Evolutionary conservation across 805 yeast genomes (phyloP).

Genomic region (Yarrowia yakushimensis): DNA sequence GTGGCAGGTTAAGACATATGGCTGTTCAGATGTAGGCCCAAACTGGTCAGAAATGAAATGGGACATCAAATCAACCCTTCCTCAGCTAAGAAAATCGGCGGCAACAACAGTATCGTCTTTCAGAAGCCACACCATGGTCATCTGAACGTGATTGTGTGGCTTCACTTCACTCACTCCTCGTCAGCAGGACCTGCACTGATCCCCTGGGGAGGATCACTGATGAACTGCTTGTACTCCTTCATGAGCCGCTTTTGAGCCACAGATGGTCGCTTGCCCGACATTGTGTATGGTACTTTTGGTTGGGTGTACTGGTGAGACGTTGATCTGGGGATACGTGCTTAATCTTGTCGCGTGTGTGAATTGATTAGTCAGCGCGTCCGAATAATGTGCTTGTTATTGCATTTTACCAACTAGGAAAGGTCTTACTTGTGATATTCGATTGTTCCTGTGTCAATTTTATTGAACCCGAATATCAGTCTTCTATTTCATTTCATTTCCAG

Average conservation of each 20-base stretch:
- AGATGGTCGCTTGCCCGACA: conserved; percentile 24
- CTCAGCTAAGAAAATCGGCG: neutral
- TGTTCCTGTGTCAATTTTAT: too few relatives aligned
- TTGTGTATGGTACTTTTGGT: neutral
- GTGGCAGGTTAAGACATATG: neutral
- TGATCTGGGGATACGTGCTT: conserved; percentile 24
- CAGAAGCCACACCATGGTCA: neutral
- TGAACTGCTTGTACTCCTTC: conserved; percentile 83
- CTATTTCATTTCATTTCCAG: neutral
- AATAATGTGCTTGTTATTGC: neutral
- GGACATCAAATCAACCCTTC: neutral
- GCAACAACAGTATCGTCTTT: neutral
- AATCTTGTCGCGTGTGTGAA: conserved; percentile 18
- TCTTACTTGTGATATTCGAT: too few relatives aligned
- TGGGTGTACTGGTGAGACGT: neutral
- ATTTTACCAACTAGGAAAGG: too few relatives aligned
- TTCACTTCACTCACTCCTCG: conserved; percentile 46
- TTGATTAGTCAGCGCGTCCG: neutral
- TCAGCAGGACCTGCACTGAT: conserved; percentile 86
- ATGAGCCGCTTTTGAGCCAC: conserved; percentile 50
- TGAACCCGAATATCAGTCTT: too few relatives aligned
- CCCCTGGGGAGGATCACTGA: conserved; percentile 89
- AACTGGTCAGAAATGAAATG: neutral
- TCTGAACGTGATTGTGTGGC: neutral
- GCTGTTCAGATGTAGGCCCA: neutral